Percentiles rank a stretch among this genome's conserved stretches.
These are phyloP conservation scores for Kodamaea sagamina DNA, from an alignment of 805 yeast genomes.

Conservation along the genomic window DNA sequence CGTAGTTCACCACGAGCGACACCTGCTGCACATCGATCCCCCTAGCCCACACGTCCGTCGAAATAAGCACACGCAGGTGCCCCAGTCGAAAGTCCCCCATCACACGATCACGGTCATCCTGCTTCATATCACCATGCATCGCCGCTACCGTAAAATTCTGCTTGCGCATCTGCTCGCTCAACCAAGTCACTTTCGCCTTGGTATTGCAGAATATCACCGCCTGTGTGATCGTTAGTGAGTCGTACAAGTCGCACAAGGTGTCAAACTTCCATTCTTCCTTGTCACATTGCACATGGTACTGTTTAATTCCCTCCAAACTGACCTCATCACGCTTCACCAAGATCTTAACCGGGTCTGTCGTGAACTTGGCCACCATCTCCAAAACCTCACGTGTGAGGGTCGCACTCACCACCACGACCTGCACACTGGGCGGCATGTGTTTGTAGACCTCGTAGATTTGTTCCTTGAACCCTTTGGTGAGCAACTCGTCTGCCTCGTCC, in stretches of 20 bases:
- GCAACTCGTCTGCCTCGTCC: conserved; percentile 96
- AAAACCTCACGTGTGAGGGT: conserved; percentile 90
- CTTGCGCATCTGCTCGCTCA: conserved; percentile 73
- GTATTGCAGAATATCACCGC: conserved; percentile 97
- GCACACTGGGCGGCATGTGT: conserved; percentile 78
- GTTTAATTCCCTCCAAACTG: conserved; percentile 92
- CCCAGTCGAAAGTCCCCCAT: conserved; percentile 97
- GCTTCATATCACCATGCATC: conserved; percentile 97
- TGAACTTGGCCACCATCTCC: conserved; percentile 89
- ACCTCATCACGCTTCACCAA: conserved; percentile 93
- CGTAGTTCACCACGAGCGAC: conserved; percentile 92
- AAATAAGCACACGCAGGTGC: conserved; percentile 86
- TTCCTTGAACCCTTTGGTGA: conserved; percentile 91
- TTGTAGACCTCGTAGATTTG: conserved; percentile 92
- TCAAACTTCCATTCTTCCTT: conserved; percentile 94
- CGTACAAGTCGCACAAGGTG: conserved; percentile 91
- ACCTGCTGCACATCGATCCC: conserved; percentile 99
- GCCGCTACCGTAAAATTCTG: conserved; percentile 90
- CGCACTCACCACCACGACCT: conserved; percentile 93
- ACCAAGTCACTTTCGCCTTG: conserved; percentile 90
- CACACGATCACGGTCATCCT: conserved; percentile 88
- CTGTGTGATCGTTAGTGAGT: conserved; percentile 92
- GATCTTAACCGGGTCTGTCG: conserved; percentile 90
- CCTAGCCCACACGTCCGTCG: conserved; percentile 97
- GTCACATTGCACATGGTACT: conserved; percentile 86